Percentiles rank a stretch among this genome's conserved stretches.
These are phyloP conservation scores for Lindgomyces ingoldianus DNA, from an alignment of 495 filamentous ascomycete species.

Conservation along the genomic window DNA sequence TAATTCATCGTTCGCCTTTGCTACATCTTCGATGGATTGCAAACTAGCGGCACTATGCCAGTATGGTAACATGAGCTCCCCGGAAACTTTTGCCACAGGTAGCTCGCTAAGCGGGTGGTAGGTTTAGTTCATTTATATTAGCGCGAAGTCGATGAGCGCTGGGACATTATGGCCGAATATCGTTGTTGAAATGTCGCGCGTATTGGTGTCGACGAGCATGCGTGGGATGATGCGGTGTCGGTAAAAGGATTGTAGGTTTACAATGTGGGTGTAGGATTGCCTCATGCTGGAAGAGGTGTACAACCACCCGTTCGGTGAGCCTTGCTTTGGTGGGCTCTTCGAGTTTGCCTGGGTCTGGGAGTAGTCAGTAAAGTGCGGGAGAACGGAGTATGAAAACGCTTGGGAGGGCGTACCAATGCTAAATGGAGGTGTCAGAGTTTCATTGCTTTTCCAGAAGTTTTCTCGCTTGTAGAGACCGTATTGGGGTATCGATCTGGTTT, in stretches of 20 bases:
- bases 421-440: constrained; percentile 57
- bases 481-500: constrained; percentile 59
- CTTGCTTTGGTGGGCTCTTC: constrained; percentile 60
- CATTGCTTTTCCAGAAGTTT: constrained; percentile 61
- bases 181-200: constrained; percentile 57
- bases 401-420: constrained; percentile 50
- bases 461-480: constrained; percentile 64
- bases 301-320: constrained; percentile 57
- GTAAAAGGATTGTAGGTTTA: constrained; percentile 69
- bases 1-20: constrained; percentile 57
- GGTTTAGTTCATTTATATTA: constrained; percentile 67
- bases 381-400: not conserved
- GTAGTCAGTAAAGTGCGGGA: not conserved
- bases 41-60: constrained; percentile 54
- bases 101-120: constrained; percentile 61
- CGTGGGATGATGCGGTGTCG: constrained; percentile 66
- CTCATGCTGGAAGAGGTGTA: constrained; percentile 70
- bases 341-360: constrained; percentile 56
- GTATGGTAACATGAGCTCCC: constrained; percentile 30
- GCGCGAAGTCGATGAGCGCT: constrained; percentile 65
- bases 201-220: constrained; percentile 65
- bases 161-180: constrained; percentile 64
- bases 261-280: constrained; percentile 63
- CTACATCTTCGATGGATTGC: constrained; percentile 63
- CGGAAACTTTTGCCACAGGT: constrained; percentile 51